These are phyloP conservation scores for Auricularia sp. DNA, from an alignment of 768 basidiomycete genomes.

Conservation along the genomic window DNA sequence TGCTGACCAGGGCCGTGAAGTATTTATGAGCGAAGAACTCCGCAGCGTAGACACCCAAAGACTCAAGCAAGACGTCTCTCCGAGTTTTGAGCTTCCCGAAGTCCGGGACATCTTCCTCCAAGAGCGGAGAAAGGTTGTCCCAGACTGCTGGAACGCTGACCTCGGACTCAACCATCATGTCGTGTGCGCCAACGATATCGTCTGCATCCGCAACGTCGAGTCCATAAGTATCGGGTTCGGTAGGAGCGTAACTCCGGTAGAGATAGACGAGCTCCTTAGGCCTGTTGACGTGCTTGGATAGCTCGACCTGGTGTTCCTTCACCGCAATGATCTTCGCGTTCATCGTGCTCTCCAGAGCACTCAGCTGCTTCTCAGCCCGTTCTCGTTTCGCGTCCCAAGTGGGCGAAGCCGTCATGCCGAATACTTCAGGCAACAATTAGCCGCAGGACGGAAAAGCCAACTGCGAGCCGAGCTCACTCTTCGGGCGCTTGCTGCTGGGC, in stretches of 20 bases:
- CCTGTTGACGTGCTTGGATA: constrained; percentile 48
- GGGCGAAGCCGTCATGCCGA: constrained; percentile 89
- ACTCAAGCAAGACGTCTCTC: constrained; percentile 48
- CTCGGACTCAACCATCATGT: constrained; percentile 11
- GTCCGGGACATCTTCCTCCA: constrained; percentile 43
- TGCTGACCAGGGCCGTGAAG: neutral
- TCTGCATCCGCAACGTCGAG: constrained; percentile 28
- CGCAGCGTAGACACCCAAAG: constrained; percentile 65
- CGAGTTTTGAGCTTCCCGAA: constrained; percentile 47
- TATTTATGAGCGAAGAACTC: constrained; percentile 41
- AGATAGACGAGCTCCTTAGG: constrained; percentile 48
- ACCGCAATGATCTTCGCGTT: constrained; percentile 70
- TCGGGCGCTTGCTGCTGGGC: constrained; percentile 42
- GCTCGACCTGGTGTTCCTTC: constrained; percentile 54
- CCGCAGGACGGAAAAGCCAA: neutral
- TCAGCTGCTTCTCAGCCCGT: constrained; percentile 37
- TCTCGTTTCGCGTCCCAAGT: constrained; percentile 73
- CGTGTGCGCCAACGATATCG: constrained; percentile 36
- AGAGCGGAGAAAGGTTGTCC: constrained; percentile 43
- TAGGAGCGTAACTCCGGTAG: neutral
- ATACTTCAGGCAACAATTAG: constrained; percentile 28
- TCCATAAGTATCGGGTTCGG: neutral
- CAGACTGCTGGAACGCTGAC: constrained; percentile 38
- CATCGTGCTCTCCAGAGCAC: constrained; percentile 55
- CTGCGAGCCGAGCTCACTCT: constrained; percentile 15